phyloP scores from a whole-genome alignment of 139 green algal species.

The Desmodesmus armatus region DNA sequence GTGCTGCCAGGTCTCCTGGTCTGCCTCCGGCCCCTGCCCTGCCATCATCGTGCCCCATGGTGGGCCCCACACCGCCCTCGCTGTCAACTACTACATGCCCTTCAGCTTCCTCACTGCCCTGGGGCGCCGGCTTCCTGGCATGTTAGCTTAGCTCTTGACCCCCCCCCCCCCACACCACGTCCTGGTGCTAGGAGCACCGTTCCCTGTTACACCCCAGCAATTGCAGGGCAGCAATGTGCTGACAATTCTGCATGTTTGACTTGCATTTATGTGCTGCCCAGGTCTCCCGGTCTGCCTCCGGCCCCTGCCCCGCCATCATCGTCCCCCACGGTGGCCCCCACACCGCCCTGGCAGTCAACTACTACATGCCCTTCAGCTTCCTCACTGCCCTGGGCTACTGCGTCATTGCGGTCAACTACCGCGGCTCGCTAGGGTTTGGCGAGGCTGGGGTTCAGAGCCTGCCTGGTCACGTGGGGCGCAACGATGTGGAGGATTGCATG shows the following conservation, averaged over 20 bases:
- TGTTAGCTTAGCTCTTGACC: too few relatives aligned
- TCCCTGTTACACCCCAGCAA: too few relatives aligned
- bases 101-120: constrained; percentile 75
- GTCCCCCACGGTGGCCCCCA: constrained; percentile 92
- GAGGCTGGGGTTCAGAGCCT: constrained; percentile 84
- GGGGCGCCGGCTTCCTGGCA: too few relatives aligned
- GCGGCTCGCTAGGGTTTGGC: constrained; percentile 84
- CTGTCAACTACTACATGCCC: constrained; percentile 72
- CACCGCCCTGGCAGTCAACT: constrained; percentile 73
- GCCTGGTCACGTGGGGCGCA: constrained; percentile 76
- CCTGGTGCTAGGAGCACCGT: too few relatives aligned
- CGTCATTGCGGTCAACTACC: constrained; percentile 75
- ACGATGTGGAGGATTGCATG: constrained; percentile 94
- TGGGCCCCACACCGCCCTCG: constrained; percentile 86
- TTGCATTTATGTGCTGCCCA: not conserved
- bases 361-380: constrained; percentile 74
- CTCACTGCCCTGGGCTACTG: constrained; percentile 80
- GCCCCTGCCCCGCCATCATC: constrained; percentile 75
- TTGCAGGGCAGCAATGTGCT: too few relatives aligned
- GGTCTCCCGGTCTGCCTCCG: constrained; percentile 38
- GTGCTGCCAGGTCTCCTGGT: constrained; percentile 37
- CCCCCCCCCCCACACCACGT: too few relatives aligned
- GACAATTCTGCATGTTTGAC: too few relatives aligned
- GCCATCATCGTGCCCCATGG: constrained; percentile 86
- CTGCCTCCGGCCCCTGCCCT: constrained; percentile 58